phyloP scores from a whole-genome alignment of 768 basidiomycete species.

The Naganishia kalamii region DNA sequence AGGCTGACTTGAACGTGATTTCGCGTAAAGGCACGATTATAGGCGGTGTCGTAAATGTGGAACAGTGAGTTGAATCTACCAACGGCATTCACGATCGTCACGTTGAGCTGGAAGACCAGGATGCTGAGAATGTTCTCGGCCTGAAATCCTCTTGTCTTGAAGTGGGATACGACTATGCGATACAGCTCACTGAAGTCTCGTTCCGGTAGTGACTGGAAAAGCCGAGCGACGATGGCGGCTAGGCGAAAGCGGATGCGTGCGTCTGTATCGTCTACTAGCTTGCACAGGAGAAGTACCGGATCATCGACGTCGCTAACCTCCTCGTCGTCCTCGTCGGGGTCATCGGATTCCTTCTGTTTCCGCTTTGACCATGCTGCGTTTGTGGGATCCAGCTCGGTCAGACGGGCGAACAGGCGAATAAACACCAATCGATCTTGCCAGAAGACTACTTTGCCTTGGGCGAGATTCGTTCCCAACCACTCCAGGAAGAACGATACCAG shows the following conservation, averaged over 20 bases:
- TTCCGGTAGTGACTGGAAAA: slow-evolving; percentile 11
- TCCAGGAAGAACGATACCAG: slow-evolving; percentile 7
- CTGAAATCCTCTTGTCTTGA: background rate
- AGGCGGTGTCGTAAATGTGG: slow-evolving; percentile 72
- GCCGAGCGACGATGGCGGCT: slow-evolving; percentile 14
- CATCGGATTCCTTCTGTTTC: background rate
- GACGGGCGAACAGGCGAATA: slow-evolving; percentile 3
- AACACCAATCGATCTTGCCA: slow-evolving; percentile 14
- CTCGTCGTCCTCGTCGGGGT: no score
- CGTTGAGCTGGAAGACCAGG: slow-evolving; percentile 1
- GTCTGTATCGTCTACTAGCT: slow-evolving; percentile 19
- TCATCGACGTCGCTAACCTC: background rate
- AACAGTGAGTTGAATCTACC: slow-evolving; percentile 57
- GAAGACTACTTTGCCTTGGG: slow-evolving; percentile 1
- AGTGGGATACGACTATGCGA: background rate
- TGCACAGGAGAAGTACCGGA: background rate
- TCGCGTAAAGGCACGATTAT: slow-evolving; percentile 37
- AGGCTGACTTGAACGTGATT: slow-evolving; percentile 54
- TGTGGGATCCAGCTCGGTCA: background rate
- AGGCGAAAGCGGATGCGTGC: slow-evolving; percentile 19
- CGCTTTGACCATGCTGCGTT: slow-evolving; percentile 7
- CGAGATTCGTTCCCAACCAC: slow-evolving; percentile 7
- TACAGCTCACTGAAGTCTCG: background rate
- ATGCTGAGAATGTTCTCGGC: slow-evolving; percentile 3
- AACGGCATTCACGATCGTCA: background rate